Percentiles rank a stretch among this genome's conserved stretches.
Evolutionary conservation across 495 filamentous ascomycete species (phyloP).

Genomic region (Astrothelium macrocarpum): DNA sequence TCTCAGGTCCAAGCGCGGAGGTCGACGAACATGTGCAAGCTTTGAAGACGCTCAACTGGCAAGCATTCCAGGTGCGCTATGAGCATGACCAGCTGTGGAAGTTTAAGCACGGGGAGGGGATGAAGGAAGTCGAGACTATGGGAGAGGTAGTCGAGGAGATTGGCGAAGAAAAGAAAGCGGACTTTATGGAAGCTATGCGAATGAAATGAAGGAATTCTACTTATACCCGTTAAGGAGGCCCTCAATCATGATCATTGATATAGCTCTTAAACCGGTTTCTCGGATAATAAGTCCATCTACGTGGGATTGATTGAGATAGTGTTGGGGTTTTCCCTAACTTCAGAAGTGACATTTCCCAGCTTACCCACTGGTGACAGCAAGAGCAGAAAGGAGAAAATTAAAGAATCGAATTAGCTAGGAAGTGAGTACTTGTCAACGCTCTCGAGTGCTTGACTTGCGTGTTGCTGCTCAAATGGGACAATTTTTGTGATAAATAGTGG

Average conservation of each 20-base stretch:
- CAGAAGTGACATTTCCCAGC: no score
- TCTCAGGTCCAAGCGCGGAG: slow-evolving; percentile 23
- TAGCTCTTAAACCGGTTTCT: no score
- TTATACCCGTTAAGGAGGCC: no score
- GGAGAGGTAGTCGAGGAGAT: slow-evolving; percentile 27
- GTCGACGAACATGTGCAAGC: slow-evolving; percentile 30
- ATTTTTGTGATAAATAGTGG: neutral
- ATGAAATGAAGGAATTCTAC: slow-evolving; percentile 30
- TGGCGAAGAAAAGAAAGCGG: slow-evolving; percentile 22
- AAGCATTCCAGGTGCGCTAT: slow-evolving; percentile 33
- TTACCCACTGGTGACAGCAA: no score
- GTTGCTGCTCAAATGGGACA: neutral
- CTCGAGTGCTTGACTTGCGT: neutral
- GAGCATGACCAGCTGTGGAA: slow-evolving; percentile 28
- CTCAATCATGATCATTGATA: no score
- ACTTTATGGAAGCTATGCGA: slow-evolving; percentile 30
- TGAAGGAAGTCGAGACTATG: slow-evolving; percentile 32
- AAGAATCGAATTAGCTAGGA: no score
- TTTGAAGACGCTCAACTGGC: slow-evolving; percentile 32
- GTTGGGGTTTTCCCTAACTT: no score
- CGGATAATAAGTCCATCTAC: no score
- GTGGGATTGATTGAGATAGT: no score
- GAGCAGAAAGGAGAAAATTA: no score
- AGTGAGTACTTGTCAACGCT: no score
- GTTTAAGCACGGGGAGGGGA: slow-evolving; percentile 23